Percentiles rank a stretch among this genome's conserved stretches.
Evolutionary conservation across 257 asterid species (phyloP).

Genomic region (Cinchona pubescens): DNA sequence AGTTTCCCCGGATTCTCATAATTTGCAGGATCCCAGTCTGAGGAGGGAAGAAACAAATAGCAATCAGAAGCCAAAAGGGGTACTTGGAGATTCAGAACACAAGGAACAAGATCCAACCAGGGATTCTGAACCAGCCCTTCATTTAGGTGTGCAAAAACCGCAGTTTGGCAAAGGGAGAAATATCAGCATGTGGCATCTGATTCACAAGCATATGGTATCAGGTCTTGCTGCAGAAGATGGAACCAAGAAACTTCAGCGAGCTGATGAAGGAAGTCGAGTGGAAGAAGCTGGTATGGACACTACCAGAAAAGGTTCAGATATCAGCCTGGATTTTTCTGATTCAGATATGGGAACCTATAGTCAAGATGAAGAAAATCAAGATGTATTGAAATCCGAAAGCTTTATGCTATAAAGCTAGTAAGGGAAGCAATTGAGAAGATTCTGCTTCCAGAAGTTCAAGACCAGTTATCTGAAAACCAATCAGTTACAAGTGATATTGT

Average conservation of each 20-base stretch:
- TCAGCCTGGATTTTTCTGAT: conserved; percentile 20
- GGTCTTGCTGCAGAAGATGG: conserved; percentile 25
- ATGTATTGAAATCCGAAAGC: conserved; percentile 58
- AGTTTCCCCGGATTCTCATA: too few relatives aligned
- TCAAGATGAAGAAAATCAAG: conserved; percentile 49
- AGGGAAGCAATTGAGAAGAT: conserved; percentile 93
- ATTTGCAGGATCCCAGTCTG: too few relatives aligned
- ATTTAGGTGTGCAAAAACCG: neutral
- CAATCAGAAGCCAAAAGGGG: conserved; percentile 24
- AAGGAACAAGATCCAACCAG: conserved; percentile 3
- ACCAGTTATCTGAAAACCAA: conserved; percentile 66
- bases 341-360: conserved; percentile 23
- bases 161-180: conserved; percentile 20
- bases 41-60: conserved; percentile 20
- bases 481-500: conserved; percentile 51
- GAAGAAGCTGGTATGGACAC: conserved; percentile 23
- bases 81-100: conserved; percentile 23
- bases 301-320: conserved; percentile 21
- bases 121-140: conserved; percentile 7
- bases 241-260: conserved; percentile 6
- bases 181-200: conserved; percentile 41
- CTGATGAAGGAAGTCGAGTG: conserved; percentile 21
- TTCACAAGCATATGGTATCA: conserved; percentile 37
- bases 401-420: conserved; percentile 79
- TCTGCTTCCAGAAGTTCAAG: conserved; percentile 95